Conservation (phyloP, 768 basidiomycete genomes). For the Boletus rex-veris region DNA sequence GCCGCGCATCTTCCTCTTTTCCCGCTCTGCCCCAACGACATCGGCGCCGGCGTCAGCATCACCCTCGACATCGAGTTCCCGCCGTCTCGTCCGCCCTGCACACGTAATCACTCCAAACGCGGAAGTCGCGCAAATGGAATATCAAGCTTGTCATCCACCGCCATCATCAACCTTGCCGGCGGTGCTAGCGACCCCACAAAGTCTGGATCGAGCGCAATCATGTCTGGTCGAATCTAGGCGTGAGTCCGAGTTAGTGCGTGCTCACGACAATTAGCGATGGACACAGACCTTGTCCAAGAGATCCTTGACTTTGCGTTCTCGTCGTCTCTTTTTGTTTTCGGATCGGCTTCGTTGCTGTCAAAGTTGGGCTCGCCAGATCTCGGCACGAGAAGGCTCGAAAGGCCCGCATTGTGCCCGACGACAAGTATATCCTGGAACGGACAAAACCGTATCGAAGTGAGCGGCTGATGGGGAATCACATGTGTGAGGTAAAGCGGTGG, state of each 20-base stretch:
- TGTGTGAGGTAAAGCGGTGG: conserved; percentile 91
- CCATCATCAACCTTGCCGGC: conserved; percentile 54
- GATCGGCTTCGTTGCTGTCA: conserved; percentile 91
- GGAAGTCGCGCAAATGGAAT: conserved; percentile 70
- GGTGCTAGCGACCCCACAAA: conserved; percentile 69
- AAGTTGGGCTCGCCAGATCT: conserved; percentile 94
- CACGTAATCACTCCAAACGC: conserved; percentile 59
- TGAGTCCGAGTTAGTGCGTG: not conserved
- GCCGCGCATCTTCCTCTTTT: conserved; percentile 83
- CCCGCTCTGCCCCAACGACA: conserved; percentile 30
- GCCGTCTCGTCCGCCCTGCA: conserved; percentile 71
- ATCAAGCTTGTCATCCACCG: conserved; percentile 41
- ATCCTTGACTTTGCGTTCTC: conserved; percentile 87
- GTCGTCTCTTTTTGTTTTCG: conserved; percentile 78
- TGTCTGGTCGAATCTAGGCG: conserved; percentile 79
- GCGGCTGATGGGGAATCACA: conserved; percentile 73
- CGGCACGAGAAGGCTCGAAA: conserved; percentile 86
- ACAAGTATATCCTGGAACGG: conserved; percentile 87
- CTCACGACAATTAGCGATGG: not conserved
- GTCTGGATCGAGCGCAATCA: conserved; percentile 82
- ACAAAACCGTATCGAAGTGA: conserved; percentile 75
- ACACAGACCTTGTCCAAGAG: conserved; percentile 79
- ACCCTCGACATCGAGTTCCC: no score
- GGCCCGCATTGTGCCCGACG: conserved; percentile 71
- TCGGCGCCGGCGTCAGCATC: conserved; percentile 37